Conservation (phyloP, 2,329 filamentous ascomycete genomes). For the Neonectria sp. region DNA sequence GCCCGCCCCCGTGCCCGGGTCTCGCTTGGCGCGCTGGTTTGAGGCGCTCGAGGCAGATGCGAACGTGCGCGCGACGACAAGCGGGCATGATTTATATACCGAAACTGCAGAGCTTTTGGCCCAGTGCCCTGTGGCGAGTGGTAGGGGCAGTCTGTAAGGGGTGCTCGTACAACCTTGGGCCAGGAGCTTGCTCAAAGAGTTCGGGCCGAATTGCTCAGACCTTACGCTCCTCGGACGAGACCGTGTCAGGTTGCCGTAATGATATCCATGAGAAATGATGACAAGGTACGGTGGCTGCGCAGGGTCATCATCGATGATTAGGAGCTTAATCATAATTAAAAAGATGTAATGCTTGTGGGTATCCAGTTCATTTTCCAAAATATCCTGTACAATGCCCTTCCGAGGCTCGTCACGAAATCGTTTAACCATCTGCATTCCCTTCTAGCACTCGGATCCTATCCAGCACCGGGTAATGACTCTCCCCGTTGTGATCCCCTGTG, state of each 20-base stretch:
- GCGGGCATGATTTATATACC: slow-evolving; percentile 66
- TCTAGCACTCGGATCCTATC: slow-evolving; percentile 14
- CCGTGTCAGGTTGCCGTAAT: background rate
- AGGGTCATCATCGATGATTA: background rate
- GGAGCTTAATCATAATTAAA: background rate
- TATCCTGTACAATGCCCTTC: slow-evolving; percentile 17
- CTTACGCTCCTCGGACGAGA: background rate
- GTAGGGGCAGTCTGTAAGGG: slow-evolving; percentile 1
- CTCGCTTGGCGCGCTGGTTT: slow-evolving; percentile 79
- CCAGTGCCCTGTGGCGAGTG: slow-evolving; percentile 7
- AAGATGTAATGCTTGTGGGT: slow-evolving; percentile 25
- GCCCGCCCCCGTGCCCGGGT: slow-evolving; percentile 74
- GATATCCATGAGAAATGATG: slow-evolving; percentile 1
- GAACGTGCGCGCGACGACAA: slow-evolving; percentile 77
- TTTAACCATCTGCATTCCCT: slow-evolving; percentile 7
- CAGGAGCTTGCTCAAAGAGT: background rate
- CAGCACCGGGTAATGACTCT: slow-evolving; percentile 42
- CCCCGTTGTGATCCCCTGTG: slow-evolving; percentile 35
- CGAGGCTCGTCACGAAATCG: slow-evolving; percentile 16
- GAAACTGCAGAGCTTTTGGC: slow-evolving; percentile 72
- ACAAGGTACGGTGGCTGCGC: background rate
- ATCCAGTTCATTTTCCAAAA: slow-evolving; percentile 23
- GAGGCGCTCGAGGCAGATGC: slow-evolving; percentile 76
- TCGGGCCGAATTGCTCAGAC: background rate
- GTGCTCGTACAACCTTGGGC: background rate